These are phyloP conservation scores for Blepharisma stoltei DNA, from an alignment of 73 alveolate species.

Conservation along the genomic window DNA sequence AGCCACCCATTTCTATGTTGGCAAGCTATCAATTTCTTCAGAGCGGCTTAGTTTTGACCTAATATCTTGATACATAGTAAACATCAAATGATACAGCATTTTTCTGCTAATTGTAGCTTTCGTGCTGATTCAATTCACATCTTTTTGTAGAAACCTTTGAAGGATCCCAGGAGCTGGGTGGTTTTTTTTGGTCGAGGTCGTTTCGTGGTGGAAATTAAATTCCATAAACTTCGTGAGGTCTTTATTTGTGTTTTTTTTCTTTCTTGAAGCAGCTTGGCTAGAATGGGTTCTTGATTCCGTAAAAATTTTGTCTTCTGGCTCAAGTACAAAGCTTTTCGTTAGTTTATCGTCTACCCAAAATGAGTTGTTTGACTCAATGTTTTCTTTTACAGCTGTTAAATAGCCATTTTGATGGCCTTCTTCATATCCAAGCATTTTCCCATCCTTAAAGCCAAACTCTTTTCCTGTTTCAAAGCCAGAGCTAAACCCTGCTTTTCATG, in stretches of 20 bases:
- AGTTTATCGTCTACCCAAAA: too few species aligned
- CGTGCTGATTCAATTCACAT: neutral
- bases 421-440: neutral
- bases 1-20: too few species aligned
- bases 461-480: slow-evolving; percentile 19
- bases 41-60: neutral
- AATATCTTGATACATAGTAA: neutral
- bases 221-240: neutral
- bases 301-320: too few species aligned
- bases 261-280: too few species aligned
- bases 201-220: slow-evolving; percentile 4
- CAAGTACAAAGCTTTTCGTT: too few species aligned
- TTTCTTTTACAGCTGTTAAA: neutral
- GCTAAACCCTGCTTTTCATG: slow-evolving; percentile 17
- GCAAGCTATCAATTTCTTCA: neutral
- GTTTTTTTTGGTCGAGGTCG: neutral
- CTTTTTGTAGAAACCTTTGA: neutral
- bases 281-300: too few species aligned
- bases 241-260: neutral
- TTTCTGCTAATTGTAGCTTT: slow-evolving; percentile 10
- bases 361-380: too few species aligned
- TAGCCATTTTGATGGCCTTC: slow-evolving; percentile 2
- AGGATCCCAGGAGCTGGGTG: slow-evolving; percentile 5
- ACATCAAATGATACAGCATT: neutral
- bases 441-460: neutral